Evolutionary conservation across 1,139 yeast genomes (phyloP).

Genomic region (Candida tetrigidarum): DNA sequence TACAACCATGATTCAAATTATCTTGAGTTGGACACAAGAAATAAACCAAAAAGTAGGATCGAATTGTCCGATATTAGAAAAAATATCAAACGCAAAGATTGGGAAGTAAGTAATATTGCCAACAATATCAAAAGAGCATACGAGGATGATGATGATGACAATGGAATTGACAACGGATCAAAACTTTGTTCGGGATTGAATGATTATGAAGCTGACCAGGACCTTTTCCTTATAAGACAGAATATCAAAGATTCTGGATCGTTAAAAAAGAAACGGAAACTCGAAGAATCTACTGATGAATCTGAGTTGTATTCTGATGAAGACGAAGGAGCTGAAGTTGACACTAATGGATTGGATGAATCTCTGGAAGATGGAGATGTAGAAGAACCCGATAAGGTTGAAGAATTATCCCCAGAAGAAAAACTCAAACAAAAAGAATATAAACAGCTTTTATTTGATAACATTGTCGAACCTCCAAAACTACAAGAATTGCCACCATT

Average conservation of each 20-base stretch:
- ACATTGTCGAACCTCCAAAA: not conserved
- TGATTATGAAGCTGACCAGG: constrained; percentile 30
- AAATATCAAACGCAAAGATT: constrained; percentile 9
- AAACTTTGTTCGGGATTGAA: constrained; percentile 26
- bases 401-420: constrained; percentile 13
- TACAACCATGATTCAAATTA: constrained; percentile 32
- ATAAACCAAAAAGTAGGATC: constrained; percentile 32
- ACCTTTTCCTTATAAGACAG: constrained; percentile 20
- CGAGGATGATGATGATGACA: not conserved
- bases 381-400: constrained; percentile 12
- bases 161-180: constrained; percentile 14
- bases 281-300: constrained; percentile 17
- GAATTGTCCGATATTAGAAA: constrained; percentile 37
- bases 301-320: constrained; percentile 10
- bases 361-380: constrained; percentile 10
- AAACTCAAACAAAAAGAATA: constrained; percentile 14
- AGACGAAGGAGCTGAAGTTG: constrained; percentile 13
- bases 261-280: not conserved
- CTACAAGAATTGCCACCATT: constrained; percentile 27
- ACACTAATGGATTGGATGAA: constrained; percentile 10
- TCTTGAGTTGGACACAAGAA: constrained; percentile 26
- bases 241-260: constrained; percentile 1
- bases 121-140: constrained; percentile 12
- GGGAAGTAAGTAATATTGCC: constrained; percentile 3
- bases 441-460: constrained; percentile 13